A percentile compares a stretch with the other conserved stretches of the same genome.
phyloP scores from a whole-genome alignment of 345 rosid species.

The Moringa oleifera region DNA sequence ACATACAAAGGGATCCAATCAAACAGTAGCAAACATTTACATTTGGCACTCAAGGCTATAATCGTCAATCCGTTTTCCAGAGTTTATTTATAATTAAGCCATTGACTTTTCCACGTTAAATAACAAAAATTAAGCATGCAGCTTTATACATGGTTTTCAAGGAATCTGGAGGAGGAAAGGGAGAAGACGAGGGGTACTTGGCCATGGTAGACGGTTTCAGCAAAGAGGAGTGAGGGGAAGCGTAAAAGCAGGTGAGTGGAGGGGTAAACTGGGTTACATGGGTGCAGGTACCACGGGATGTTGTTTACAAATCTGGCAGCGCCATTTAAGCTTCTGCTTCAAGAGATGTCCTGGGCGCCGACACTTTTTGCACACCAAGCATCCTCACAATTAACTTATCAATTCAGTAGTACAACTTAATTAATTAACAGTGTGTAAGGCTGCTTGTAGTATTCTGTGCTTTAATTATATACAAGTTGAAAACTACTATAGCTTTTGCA shows the following conservation, averaged over 20 bases:
- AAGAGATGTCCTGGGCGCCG: constrained; percentile 13
- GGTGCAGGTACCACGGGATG: constrained; percentile 21
- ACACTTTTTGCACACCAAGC: constrained; percentile 14
- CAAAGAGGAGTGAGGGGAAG: neutral
- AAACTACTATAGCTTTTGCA: too few species aligned
- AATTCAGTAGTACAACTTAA: too few species aligned
- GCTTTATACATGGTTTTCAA: constrained; percentile 14
- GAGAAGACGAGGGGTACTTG: constrained; percentile 11
- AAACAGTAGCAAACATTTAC: constrained; percentile 11
- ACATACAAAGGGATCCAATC: constrained; percentile 11
- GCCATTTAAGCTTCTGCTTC: constrained; percentile 19
- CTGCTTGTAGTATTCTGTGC: too few species aligned
- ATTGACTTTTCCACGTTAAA: constrained; percentile 11
- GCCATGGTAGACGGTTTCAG: neutral
- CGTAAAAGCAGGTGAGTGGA: constrained; percentile 14
- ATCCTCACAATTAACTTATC: neutral
- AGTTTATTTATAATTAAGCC: neutral
- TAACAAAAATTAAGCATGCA: too few species aligned
- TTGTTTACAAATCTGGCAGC: constrained; percentile 15
- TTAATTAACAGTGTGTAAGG: too few species aligned
- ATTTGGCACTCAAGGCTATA: constrained; percentile 1
- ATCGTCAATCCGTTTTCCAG: neutral
- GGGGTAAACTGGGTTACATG: constrained; percentile 20
- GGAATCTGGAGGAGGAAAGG: too few species aligned
- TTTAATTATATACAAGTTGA: too few species aligned